phyloP scores from a whole-genome alignment of 75 land plant genomes.

The Cryptomeria japonica region DNA sequence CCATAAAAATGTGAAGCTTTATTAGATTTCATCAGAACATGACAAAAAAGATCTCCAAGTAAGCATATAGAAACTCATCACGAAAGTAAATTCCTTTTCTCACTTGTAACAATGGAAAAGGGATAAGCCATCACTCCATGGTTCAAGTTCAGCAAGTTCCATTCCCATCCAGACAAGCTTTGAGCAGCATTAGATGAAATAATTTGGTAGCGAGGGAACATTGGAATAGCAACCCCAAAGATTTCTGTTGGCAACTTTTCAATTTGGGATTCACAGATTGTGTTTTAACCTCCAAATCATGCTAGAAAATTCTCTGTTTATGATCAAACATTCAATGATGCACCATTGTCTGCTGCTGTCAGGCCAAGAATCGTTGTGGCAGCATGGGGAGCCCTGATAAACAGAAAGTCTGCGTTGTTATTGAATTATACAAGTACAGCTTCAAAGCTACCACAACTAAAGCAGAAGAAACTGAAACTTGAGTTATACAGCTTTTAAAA shows the following conservation, averaged over 20 bases:
- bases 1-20: background rate
- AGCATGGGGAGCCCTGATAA: constrained; percentile 79
- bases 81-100: background rate
- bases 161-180: background rate
- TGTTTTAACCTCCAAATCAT: background rate
- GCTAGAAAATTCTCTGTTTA: background rate
- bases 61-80: background rate
- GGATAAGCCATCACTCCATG: background rate
- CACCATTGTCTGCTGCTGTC: constrained; percentile 76
- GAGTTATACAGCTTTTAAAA: background rate
- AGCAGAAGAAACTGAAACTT: background rate
- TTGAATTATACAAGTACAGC: background rate
- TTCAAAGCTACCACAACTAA: background rate
- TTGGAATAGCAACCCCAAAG: background rate
- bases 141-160: background rate
- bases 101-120: background rate
- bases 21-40: background rate
- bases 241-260: background rate
- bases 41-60: background rate
- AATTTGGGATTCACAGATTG: background rate
- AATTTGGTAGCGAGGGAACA: background rate
- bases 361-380: constrained; percentile 69
- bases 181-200: background rate
- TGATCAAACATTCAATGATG: constrained; percentile 60
- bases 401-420: background rate